Conservation (phyloP, 164 flowering plant species). For the Vitis amurensis region DNA sequence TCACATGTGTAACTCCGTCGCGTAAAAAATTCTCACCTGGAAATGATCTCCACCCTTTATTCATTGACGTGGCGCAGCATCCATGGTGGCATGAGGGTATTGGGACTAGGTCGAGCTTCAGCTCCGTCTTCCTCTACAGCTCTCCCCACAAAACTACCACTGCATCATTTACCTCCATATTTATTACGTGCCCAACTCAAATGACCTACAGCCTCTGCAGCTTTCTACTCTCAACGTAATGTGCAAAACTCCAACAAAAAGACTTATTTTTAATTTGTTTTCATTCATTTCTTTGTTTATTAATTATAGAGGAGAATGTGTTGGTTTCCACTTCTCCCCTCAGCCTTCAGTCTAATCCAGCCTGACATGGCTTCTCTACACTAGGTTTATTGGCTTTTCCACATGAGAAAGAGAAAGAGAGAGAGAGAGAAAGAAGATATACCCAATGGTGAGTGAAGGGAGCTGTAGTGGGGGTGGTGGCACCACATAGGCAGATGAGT, state of each 20-base stretch:
- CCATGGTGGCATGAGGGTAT: slow-evolving; percentile 49
- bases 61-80: slow-evolving; percentile 38
- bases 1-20: too few relatives aligned
- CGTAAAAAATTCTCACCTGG: neutral
- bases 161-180: slow-evolving; percentile 21
- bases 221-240: neutral
- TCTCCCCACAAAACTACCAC: slow-evolving; percentile 23
- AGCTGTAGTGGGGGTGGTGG: slow-evolving; percentile 21
- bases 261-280: too few relatives aligned
- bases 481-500: slow-evolving; percentile 26
- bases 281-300: too few relatives aligned
- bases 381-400: too few relatives aligned
- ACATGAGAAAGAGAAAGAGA: neutral
- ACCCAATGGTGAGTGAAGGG: slow-evolving; percentile 48
- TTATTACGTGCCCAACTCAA: neutral
- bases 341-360: too few relatives aligned
- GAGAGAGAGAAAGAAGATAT: slow-evolving; percentile 12
- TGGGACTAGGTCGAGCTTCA: slow-evolving; percentile 19
- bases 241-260: too few relatives aligned
- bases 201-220: too few relatives aligned
- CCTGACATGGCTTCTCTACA: too few relatives aligned
- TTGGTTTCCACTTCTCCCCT: too few relatives aligned
- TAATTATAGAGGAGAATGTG: too few relatives aligned
- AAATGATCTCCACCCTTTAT: neutral
- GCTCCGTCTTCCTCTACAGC: slow-evolving; percentile 9